Evolutionary conservation across 768 basidiomycete species (phyloP).

Genomic region (Tricholoma bakamatsutake): DNA sequence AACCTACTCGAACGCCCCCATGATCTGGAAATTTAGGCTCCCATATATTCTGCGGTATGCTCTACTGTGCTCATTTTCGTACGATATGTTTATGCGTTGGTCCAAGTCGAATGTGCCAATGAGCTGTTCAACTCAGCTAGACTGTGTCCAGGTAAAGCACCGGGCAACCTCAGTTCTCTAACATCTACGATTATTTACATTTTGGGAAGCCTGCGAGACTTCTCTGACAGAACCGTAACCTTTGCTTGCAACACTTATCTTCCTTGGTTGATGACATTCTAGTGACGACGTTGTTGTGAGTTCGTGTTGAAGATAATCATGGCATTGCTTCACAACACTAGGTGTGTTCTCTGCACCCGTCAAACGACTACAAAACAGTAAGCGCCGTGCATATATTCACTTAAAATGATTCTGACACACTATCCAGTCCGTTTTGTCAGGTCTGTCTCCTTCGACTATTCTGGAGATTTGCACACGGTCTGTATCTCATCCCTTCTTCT

Average conservation of each 20-base stretch:
- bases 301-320: conserved; percentile 3
- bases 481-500: conserved; percentile 8
- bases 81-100: not conserved
- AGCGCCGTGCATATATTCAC: conserved; percentile 31
- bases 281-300: conserved; percentile 64
- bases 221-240: conserved; percentile 71
- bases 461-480: conserved; percentile 80
- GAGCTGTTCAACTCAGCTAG: conserved; percentile 74
- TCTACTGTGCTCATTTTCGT: conserved; percentile 1
- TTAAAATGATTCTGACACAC: conserved; percentile 7
- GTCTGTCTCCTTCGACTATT: conserved; percentile 67
- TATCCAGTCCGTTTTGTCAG: conserved; percentile 75
- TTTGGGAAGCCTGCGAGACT: conserved; percentile 67
- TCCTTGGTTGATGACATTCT: conserved; percentile 1
- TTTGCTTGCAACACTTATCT: not conserved
- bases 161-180: not conserved
- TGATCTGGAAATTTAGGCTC: conserved; percentile 45
- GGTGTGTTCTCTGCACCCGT: conserved; percentile 80
- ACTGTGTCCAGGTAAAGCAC: conserved; percentile 65
- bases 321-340: conserved; percentile 19
- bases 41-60: conserved; percentile 78
- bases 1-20: conserved; percentile 23
- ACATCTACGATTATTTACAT: not conserved
- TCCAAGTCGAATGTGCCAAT: conserved; percentile 71
- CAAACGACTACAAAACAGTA: conserved; percentile 90